These are phyloP conservation scores for Bacidia gigantensis DNA, from an alignment of 495 filamentous ascomycete genomes.

Conservation along the genomic window DNA sequence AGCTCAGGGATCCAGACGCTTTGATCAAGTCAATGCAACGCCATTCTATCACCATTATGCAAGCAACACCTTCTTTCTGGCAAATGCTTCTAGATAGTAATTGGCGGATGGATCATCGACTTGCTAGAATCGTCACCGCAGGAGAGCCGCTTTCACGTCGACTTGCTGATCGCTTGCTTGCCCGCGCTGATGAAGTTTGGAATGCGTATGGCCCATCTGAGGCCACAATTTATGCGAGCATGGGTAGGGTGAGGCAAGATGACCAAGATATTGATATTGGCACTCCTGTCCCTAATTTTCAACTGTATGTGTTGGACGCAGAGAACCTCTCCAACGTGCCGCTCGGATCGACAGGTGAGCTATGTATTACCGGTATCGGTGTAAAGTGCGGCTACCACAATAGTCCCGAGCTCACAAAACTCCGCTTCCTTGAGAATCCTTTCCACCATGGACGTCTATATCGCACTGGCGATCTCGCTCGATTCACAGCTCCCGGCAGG, in stretches of 20 bases:
- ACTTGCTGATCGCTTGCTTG: conserved; percentile 41
- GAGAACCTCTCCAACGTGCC: conserved; percentile 33
- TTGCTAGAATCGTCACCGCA: conserved; percentile 31
- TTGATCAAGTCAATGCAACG: conserved; percentile 40
- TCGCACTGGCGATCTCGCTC: conserved; percentile 22
- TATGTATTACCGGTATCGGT: conserved; percentile 34
- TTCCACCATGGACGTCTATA: conserved; percentile 19
- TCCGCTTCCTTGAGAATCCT: conserved; percentile 31
- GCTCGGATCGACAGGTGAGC: conserved; percentile 40
- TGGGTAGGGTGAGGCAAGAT: conserved; percentile 15
- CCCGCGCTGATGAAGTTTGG: conserved; percentile 29
- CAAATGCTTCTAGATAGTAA: conserved; percentile 30
- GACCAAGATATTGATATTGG: conserved; percentile 35
- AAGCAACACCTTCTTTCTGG: conserved; percentile 41
- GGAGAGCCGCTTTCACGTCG: conserved; percentile 36
- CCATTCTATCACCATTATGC: conserved; percentile 34
- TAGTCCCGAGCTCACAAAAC: conserved; percentile 36
- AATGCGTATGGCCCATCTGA: conserved; percentile 51
- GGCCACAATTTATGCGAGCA: conserved; percentile 24
- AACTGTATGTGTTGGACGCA: conserved; percentile 42
- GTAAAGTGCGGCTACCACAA: conserved; percentile 42
- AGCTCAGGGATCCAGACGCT: conserved; percentile 46
- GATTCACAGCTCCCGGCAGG: conserved; percentile 18
- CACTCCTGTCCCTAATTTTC: conserved; percentile 28
- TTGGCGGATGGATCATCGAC: conserved; percentile 25